These are phyloP conservation scores for Dioszegia aurantiaca DNA, from an alignment of 768 basidiomycete species.

Conservation along the genomic window DNA sequence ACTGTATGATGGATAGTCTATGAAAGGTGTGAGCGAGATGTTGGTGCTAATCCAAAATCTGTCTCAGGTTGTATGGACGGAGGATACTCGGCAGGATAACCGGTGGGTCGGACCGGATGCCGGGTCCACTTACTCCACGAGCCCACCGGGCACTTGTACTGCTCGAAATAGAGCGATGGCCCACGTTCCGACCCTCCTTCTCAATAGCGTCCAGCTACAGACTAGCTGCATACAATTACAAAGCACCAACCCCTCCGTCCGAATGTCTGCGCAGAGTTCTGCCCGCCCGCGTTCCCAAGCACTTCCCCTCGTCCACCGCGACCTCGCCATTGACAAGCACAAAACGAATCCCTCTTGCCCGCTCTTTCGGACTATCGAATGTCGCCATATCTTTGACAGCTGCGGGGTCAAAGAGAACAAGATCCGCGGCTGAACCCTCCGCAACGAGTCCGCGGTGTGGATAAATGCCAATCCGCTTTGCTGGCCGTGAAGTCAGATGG, in stretches of 20 bases:
- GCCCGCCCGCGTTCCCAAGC: conserved; percentile 33
- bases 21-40: background rate
- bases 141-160: too few species aligned
- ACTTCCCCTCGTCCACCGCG: conserved; percentile 38
- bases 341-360: conserved; percentile 38
- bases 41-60: too few species aligned
- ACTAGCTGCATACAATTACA: background rate
- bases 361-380: conserved; percentile 35
- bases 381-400: conserved; percentile 41
- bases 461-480: conserved; percentile 42
- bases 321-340: conserved; percentile 48
- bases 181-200: too few species aligned
- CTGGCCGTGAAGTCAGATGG: conserved; percentile 48
- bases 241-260: background rate
- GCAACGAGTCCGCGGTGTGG: conserved; percentile 40
- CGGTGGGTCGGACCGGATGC: conserved; percentile 24
- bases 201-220: too few species aligned
- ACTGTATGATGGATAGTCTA: background rate
- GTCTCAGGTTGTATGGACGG: background rate
- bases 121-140: conserved; percentile 18
- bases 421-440: conserved; percentile 42
- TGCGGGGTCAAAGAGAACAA: conserved; percentile 45
- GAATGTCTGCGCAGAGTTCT: conserved; percentile 26
- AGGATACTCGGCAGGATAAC: background rate
- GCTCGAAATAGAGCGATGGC: too few species aligned